Evolutionary conservation across 148 eudicot species (phyloP).

Genomic region (Amaranthus cruentus): DNA sequence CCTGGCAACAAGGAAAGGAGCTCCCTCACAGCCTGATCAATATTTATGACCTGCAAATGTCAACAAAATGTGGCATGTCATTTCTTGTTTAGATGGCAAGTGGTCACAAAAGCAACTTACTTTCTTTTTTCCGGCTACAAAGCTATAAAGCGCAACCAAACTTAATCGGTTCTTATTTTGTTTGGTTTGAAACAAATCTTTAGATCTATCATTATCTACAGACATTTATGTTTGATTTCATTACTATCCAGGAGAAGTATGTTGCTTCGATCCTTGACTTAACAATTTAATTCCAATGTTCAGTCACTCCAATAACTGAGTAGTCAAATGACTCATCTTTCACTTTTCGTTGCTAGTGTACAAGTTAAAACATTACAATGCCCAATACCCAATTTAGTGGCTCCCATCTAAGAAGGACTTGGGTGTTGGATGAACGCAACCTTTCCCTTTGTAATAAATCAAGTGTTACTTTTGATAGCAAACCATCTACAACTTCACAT

Average conservation of each 20-base stretch:
- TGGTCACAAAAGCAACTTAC: neutral
- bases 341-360: no score
- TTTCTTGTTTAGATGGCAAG: neutral
- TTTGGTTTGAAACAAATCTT: no score
- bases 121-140: neutral
- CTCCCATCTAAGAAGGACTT: neutral
- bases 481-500: neutral
- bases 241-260: no score
- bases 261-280: no score
- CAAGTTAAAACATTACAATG: no score
- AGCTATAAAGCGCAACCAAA: neutral
- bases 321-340: no score
- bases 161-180: no score
- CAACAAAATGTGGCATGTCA: conserved; percentile 7
- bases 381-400: neutral
- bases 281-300: no score
- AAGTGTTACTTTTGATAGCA: neutral
- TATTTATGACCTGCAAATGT: conserved; percentile 43
- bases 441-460: neutral
- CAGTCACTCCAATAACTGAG: no score
- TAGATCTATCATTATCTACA: no score
- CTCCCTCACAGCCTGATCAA: conserved; percentile 52
- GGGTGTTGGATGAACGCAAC: neutral
- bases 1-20: conserved; percentile 75
- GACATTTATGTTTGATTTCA: no score